Conservation (phyloP, 192 early-diverging fungal species). For the Umbelopsis isabellina region DNA sequence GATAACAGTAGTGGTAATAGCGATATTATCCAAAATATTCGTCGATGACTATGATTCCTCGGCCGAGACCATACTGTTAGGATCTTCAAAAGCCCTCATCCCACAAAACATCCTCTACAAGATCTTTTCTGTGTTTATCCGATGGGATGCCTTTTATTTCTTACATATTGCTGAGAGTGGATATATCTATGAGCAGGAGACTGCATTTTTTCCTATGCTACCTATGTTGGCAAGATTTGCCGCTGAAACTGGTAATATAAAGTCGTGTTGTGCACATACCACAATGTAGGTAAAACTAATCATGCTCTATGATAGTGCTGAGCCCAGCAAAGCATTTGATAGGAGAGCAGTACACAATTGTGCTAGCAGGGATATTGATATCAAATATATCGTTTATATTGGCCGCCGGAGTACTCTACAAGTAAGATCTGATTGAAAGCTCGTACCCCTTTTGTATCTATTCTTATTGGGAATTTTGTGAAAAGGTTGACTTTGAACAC, state of each 20-base stretch:
- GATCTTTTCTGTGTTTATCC: constrained; percentile 56
- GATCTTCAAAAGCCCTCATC: background rate
- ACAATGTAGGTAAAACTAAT: background rate
- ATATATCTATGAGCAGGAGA: constrained; percentile 86
- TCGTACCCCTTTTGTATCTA: background rate
- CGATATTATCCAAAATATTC: background rate
- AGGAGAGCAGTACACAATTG: constrained; percentile 47
- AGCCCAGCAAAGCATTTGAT: constrained; percentile 47
- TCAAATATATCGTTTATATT: constrained; percentile 77
- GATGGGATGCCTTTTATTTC: constrained; percentile 95
- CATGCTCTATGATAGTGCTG: constrained; percentile 45
- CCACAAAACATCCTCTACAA: background rate
- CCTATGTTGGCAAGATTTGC: constrained; percentile 66
- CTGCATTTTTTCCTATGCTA: constrained; percentile 87
- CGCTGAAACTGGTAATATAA: constrained; percentile 44
- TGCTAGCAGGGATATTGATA: constrained; percentile 69
- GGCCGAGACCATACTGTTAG: constrained; percentile 6
- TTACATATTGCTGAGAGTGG: constrained; percentile 73
- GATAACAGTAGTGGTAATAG: background rate
- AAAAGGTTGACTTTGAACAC: constrained; percentile 25
- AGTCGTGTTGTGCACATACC: background rate
- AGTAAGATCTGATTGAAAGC: constrained; percentile 35
- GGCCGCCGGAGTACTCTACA: constrained; percentile 74
- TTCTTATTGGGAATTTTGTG: no score
- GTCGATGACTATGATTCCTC: constrained; percentile 16